A percentile compares a stretch with the other conserved stretches of the same genome.
phyloP scores from a whole-genome alignment of 2,329 filamentous ascomycete genomes.

The Hirsutella rhossiliensis region DNA sequence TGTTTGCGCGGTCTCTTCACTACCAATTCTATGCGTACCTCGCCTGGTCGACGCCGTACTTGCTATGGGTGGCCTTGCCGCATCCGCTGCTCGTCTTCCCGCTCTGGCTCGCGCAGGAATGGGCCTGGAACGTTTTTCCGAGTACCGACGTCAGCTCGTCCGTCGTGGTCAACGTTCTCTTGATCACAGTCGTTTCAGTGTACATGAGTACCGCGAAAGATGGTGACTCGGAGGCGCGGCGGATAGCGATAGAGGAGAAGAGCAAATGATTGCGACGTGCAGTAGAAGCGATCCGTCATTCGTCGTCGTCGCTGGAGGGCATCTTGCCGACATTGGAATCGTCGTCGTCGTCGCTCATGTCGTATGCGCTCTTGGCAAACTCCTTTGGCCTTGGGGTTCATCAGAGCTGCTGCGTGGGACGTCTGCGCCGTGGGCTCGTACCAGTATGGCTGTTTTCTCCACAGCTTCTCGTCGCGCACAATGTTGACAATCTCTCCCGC shows the following conservation, averaged over 20 bases:
- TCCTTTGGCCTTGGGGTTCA: conserved; percentile 55
- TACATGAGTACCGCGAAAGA: conserved; percentile 40
- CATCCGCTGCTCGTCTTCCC: conserved; percentile 55
- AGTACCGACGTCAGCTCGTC: conserved; percentile 48
- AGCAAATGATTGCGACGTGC: conserved; percentile 13
- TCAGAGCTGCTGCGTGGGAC: conserved; percentile 7
- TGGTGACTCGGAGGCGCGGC: background rate
- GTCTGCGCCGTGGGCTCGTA: conserved; percentile 18
- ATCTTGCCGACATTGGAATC: conserved; percentile 75
- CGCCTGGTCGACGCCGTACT: conserved; percentile 76
- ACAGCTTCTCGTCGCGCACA: conserved; percentile 79
- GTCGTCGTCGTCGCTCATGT: conserved; percentile 58
- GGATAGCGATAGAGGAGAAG: conserved; percentile 12
- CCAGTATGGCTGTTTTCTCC: conserved; percentile 88
- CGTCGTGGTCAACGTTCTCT: conserved; percentile 59
- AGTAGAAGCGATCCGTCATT: conserved; percentile 18
- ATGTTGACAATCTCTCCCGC: conserved; percentile 87
- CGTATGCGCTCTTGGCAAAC: conserved; percentile 55
- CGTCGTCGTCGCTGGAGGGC: conserved; percentile 71
- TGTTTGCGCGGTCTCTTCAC: conserved; percentile 80
- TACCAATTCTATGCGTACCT: conserved; percentile 95
- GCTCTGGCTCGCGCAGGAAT: conserved; percentile 72
- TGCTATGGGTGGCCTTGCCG: conserved; percentile 68
- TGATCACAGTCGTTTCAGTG: conserved; percentile 49
- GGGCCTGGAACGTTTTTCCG: conserved; percentile 92